Base-by-base conservation (phyloP, 805 yeast genomes). In the Candida schatavii region DNA sequence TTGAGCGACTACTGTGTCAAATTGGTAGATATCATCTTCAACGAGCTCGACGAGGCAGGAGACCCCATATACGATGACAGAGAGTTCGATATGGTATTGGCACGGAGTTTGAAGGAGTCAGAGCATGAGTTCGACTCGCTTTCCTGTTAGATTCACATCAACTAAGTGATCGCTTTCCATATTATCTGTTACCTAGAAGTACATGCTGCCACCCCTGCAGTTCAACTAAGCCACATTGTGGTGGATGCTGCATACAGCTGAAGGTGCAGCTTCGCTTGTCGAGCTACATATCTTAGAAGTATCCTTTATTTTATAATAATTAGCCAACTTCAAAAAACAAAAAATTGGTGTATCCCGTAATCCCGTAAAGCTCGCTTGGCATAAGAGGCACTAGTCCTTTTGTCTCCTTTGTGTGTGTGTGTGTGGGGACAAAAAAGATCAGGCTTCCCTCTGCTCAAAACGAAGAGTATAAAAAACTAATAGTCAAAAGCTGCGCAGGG, bases 61-160 rank as follows among this genome's bases (percentile, higher is more conserved):
- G 31, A 35, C 27, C 49, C 34, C 43, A 46, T 44, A 4, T 59
- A 57, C 43, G 46, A 59, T 2, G 47, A 55, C 20, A 44, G 49
- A 23, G 64, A 66, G 35, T 63, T 68, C 38, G 62, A 63, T 33
- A 39, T 39, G 28, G 56, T 52, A 33, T 55, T 65, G 38, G 52
- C 54, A 40, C 54, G 47, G 39, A 61, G 56, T 26, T 48, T 66
- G 37, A 46, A 50, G 25, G 54, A 56, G 36, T 58, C 67, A 14
- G 56, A 52, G 22, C 57, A 55, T 40, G 66, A 66, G 44, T 67
- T 67, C 46, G 58, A 59, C 35, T 64, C 68, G 39, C 62, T 66
- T 44, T 61, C 39, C 35, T 43, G 35, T 23, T 23, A 23, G 27
- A 23, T 23, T 23, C 27, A 23, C 27, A 7, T 23, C 27, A 11